Evolutionary conservation across 768 basidiomycete species (phyloP), one percentile per base, ranked within the genome.

Genomic region (Collybia mongolica): DNA sequence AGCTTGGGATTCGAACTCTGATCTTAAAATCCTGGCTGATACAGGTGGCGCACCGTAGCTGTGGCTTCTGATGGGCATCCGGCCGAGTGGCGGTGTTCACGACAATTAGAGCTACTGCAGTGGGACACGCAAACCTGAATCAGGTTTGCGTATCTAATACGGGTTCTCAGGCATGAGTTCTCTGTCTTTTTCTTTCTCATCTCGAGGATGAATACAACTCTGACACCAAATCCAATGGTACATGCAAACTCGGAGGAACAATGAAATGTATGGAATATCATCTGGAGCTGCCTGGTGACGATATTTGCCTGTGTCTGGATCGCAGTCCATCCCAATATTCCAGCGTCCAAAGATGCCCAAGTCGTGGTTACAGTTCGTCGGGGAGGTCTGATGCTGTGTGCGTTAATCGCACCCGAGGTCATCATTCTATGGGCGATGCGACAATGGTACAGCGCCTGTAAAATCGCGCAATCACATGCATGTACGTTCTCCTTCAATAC

Each of bases 341-440:
- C 58, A 0, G 38, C 29, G 6, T 14, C 50, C 1, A 11, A 17
- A 4, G 39, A 36, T 32, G 40, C 29, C 14, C 26, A 18, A 24
- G 8, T 26, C 12, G 2, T 93, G 94, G 86, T 89, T n/a, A n/a
- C 12, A 8, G 19, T 40, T 19, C 37, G 48, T 6, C 20, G 39
- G 20, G 9, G 12, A 23, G 19, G 29, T 22, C 7, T 41, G 11
- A 42, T 49, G 48, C 1, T 42, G 23, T 39, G 19, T 8, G 48
- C 39, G 18, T 35, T 49, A 6, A 26, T 42, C 19, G 39, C 39
- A 17, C 48, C 48, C 7, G 48, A 49, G 14, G 22, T 42, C 15
- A 35, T 49, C 22, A 40, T 42, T 24, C 4, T 40, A 6, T 49
- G 48, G 48, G 48, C 48, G 15, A 49, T 49, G 20, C 5, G 23